Evolutionary conservation across 192 early-diverging fungal genomes (phyloP).

Genomic region (Irineochytrium annulatum): DNA sequence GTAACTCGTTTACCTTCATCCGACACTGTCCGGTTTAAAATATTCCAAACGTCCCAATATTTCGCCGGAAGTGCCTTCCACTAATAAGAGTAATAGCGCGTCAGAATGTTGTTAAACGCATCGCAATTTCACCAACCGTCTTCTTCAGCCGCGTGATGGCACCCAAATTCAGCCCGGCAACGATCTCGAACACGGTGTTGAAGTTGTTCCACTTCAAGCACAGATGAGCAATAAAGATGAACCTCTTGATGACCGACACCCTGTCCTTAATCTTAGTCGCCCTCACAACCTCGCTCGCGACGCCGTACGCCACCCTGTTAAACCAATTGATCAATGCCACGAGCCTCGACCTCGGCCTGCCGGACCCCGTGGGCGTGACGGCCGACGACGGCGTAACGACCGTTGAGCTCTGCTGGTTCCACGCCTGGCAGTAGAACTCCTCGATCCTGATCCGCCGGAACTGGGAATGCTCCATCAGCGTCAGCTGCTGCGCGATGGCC

Average conservation of each 20-base stretch:
- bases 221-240: conserved; percentile 52
- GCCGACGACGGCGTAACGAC: conserved; percentile 31
- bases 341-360: conserved; percentile 18
- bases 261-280: conserved; percentile 36
- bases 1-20: conserved; percentile 58
- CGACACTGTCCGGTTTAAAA: conserved; percentile 53
- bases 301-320: conserved; percentile 46
- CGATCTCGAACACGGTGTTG: conserved; percentile 76
- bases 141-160: conserved; percentile 65
- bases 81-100: conserved; percentile 6
- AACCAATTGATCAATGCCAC: conserved; percentile 37
- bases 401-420: conserved; percentile 37
- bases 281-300: conserved; percentile 46
- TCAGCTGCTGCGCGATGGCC: conserved; percentile 68
- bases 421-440: conserved; percentile 52
- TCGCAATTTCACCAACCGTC: conserved; percentile 29
- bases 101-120: not conserved
- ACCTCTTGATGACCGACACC: conserved; percentile 44
- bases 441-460: conserved; percentile 61
- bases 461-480: conserved; percentile 66
- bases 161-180: conserved; percentile 70
- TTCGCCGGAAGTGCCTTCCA: conserved; percentile 61
- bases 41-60: conserved; percentile 59
- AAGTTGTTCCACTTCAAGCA: conserved; percentile 55
- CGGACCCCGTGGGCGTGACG: conserved; percentile 31